Conservation (phyloP, 306 rosid genomes). For the Citrullus colocynthis region DNA sequence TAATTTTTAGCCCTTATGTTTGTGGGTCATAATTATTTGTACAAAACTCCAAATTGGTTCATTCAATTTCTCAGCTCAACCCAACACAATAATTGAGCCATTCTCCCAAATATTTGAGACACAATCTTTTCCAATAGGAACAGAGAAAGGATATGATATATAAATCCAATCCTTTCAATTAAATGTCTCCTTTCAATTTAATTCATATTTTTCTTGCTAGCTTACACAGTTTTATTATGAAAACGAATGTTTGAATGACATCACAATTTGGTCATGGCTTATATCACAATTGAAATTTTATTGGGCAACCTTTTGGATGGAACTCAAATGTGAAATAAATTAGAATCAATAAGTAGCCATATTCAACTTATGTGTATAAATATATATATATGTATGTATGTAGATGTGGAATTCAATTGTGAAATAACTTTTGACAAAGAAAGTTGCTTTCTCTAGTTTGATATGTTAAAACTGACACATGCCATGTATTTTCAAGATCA, state of each 20-base stretch:
- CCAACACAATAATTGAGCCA: not conserved
- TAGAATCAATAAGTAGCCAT: not conserved
- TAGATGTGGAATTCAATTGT: not conserved
- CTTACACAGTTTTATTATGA: not conserved
- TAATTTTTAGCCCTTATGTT: not conserved
- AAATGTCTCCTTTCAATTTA: not conserved
- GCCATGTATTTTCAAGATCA: too few species aligned
- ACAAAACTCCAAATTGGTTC: not conserved
- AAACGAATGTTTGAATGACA: not conserved
- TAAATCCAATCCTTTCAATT: not conserved
- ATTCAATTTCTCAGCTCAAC: not conserved
- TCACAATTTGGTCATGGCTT: not conserved
- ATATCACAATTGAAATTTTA: not conserved
- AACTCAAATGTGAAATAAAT: not conserved
- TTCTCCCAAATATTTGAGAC: not conserved
- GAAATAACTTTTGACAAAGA: not conserved
- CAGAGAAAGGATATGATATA: too few species aligned
- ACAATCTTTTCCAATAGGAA: not conserved
- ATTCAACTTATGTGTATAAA: too few species aligned
- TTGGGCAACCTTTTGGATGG: not conserved
- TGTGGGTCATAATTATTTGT: not conserved
- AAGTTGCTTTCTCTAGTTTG: not conserved
- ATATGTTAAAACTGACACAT: too few species aligned
- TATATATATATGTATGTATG: not conserved
- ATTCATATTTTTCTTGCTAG: not conserved